Evolutionary conservation across 2,329 filamentous ascomycete genomes (phyloP), one percentile per base, ranked within the genome.

Genomic region (Onygenales sp.): DNA sequence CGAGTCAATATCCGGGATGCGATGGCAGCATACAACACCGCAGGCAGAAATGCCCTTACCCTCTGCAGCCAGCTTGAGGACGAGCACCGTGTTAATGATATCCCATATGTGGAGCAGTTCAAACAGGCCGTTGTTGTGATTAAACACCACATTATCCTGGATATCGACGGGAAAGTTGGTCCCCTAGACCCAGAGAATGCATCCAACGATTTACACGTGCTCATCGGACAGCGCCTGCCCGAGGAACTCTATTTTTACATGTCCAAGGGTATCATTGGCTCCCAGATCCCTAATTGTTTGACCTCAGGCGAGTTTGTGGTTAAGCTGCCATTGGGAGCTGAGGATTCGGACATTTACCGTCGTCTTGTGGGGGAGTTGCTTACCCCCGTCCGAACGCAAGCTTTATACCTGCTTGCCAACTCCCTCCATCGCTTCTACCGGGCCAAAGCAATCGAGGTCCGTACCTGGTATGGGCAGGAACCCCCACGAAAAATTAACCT

Each of bases 231-330:
- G 55, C 86, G 91, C 55, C 77, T 98, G 5, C 90, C 93, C 0
- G 84, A 90, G 42, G 93, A 98, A 70, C 77, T 97, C 14, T 91
- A 92, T 67, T 87, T 89, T 69, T 97, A 97, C 68, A 78, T 96
- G 49, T 90, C 89, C 55, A 84, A 81, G 50, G 93, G 89, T 36
- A 74, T 96, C 43, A 82, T 97, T 59, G 83, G 88, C 32, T 78
- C 89, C 27, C 83, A 88, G 47, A 77, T 95, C 39, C 79, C 95
- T 10, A 88, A 86, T 66, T 92, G 85, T 79, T 82, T 95, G 61
- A 86, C 88, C 4, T 86, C 89, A 52, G 83, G 86, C 58, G 84
- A 92, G 66, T 81, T 95, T 54, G 72, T 87, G 33, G 80, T 96
- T 50, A 79, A 83, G 50, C 86, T 92, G n/a, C 93, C 92, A 4